Evolutionary conservation across 352 stramenopile species (phyloP).

Genomic region (Globisporangium mamillatum): DNA sequence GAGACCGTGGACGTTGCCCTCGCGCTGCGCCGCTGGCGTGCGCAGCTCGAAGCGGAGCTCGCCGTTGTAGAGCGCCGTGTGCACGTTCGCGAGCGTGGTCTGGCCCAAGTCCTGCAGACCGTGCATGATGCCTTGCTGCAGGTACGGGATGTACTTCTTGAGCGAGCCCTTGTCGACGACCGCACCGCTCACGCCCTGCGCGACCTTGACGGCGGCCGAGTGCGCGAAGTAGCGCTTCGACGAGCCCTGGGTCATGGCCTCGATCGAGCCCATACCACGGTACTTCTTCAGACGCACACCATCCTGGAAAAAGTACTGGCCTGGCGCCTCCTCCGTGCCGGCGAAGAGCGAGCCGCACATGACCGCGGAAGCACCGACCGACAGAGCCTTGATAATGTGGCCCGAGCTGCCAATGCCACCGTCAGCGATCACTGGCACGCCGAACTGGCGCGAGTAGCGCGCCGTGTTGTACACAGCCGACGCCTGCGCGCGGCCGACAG

Average conservation of each 20-base stretch:
- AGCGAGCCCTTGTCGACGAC: conserved; percentile 99
- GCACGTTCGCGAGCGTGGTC: conserved; percentile 87
- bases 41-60: conserved; percentile 96
- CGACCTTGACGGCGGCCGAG: conserved; percentile 95
- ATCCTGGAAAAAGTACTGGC: conserved; percentile 99
- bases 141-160: conserved; percentile 98
- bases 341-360: conserved; percentile 99
- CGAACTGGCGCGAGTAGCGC: conserved; percentile 94
- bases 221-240: conserved; percentile 92
- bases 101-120: conserved; percentile 98
- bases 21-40: conserved; percentile 97
- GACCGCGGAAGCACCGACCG: conserved; percentile 95
- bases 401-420: conserved; percentile 98
- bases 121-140: conserved; percentile 98
- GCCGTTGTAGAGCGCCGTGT: conserved; percentile 75
- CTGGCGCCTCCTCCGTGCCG: conserved; percentile 98
- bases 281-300: conserved; percentile 99
- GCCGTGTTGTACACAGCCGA: conserved; percentile 99
- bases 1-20: conserved; percentile 98
- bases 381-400: conserved; percentile 99
- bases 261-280: conserved; percentile 99
- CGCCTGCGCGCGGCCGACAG: conserved; percentile 97
- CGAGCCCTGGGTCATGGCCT: conserved; percentile 98
- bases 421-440: conserved; percentile 98
- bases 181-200: conserved; percentile 97